phyloP scores from a whole-genome alignment of 805 yeast species.

The Candida sphagnicola region DNA sequence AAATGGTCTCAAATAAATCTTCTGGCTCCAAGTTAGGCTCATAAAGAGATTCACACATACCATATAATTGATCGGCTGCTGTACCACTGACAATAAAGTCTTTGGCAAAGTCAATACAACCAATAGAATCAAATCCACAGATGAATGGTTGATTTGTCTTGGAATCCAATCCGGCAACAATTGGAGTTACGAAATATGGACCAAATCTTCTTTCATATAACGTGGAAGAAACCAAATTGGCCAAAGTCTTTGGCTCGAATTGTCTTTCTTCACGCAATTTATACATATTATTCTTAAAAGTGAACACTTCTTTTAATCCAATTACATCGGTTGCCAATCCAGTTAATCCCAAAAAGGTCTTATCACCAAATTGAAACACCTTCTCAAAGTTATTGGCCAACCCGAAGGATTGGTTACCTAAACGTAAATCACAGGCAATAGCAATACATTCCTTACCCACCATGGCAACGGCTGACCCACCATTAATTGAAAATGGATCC shows the following conservation, averaged over 20 bases:
- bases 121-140: conserved; percentile 94
- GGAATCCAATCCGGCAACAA: conserved; percentile 91
- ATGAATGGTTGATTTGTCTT: conserved; percentile 81
- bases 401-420: conserved; percentile 92
- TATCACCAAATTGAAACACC: conserved; percentile 74
- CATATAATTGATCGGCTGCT: conserved; percentile 93
- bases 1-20: conserved; percentile 90
- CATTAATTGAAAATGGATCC: conserved; percentile 73
- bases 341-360: conserved; percentile 85
- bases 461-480: conserved; percentile 98
- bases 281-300: conserved; percentile 82
- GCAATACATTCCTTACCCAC: conserved; percentile 98
- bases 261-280: conserved; percentile 86
- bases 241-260: conserved; percentile 91
- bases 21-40: conserved; percentile 94
- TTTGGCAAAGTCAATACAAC: conserved; percentile 91
- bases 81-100: conserved; percentile 97
- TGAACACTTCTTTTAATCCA: conserved; percentile 76
- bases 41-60: conserved; percentile 96
- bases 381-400: conserved; percentile 91
- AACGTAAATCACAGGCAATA: conserved; percentile 90
- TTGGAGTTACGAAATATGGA: conserved; percentile 94
- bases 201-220: conserved; percentile 91
- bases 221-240: conserved; percentile 86
- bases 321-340: conserved; percentile 94